Evolutionary conservation across 139 green algal species (phyloP).

Genomic region (Micractinium conductrix): DNA sequence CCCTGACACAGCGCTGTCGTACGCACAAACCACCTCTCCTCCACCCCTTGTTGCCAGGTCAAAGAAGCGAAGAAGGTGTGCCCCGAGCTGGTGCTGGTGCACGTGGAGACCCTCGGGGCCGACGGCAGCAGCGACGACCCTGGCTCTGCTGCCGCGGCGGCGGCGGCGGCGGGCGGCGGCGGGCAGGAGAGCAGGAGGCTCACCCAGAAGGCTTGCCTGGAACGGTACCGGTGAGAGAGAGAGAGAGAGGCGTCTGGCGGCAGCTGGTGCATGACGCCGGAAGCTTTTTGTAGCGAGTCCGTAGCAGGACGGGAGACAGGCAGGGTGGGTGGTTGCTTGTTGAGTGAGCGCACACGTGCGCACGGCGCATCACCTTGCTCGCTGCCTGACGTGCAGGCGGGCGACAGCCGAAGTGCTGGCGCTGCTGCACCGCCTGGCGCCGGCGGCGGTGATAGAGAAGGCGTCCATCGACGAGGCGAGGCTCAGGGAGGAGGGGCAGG

Average conservation of each 20-base stretch:
- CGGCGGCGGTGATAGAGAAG: constrained; percentile 68
- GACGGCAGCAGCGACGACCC: background rate
- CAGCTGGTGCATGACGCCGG: constrained; percentile 50
- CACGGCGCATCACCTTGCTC: too few relatives aligned
- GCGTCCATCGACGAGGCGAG: constrained; percentile 88
- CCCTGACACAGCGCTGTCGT: background rate
- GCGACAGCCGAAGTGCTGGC: constrained; percentile 52
- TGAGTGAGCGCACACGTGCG: too few relatives aligned
- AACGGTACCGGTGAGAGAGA: constrained; percentile 60
- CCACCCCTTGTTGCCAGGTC: too few relatives aligned
- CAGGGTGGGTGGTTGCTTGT: too few relatives aligned
- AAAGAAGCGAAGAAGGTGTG: constrained; percentile 76
- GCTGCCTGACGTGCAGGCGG: background rate
- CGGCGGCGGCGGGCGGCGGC: background rate
- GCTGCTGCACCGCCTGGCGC: constrained; percentile 55
- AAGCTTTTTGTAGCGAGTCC: too few relatives aligned
- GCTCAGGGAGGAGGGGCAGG: background rate
- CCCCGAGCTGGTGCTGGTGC: constrained; percentile 82
- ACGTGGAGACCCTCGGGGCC: constrained; percentile 88
- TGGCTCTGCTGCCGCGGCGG: background rate
- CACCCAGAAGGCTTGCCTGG: constrained; percentile 81
- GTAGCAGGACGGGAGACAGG: too few relatives aligned
- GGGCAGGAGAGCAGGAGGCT: constrained; percentile 40
- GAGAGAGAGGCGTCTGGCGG: background rate
- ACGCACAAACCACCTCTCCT: too few relatives aligned